Base-by-base conservation (phyloP, 1,284 basidiomycete genomes). In the Megacollybia platyphylla region DNA sequence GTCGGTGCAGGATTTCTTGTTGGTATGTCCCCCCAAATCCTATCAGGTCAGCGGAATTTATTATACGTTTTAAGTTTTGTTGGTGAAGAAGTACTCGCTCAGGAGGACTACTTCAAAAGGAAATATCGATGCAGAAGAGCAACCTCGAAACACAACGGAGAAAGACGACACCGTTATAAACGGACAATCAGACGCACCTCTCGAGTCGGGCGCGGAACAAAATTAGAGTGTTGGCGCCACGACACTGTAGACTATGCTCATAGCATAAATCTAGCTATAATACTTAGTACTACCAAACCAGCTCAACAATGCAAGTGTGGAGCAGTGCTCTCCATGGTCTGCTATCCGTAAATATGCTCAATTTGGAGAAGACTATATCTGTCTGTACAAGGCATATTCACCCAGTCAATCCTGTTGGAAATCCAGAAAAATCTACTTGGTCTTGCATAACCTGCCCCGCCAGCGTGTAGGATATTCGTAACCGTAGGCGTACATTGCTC, bases 401-500 rank as follows among this genome's bases (percentile, higher is more conserved):
- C 28, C 70, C 67, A 18, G 87, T 92, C 54, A 94, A 61, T 42
- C 78, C 79, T 10, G 79, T 67, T 10, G 92, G 92, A 63, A 97
- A 96, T 2, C 87, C 86, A 27, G 83, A 61, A 60, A 97, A 98
- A 62, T 98, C 94, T 44, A 91, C 83, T 66, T 97, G 94, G 45
- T 98, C 93, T 61, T 92, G 87, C 38, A 89, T 64, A 15, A 63
- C 63, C 54, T 82, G 76, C 1, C 86, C 88, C 32, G 62, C 71
- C 35, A 79, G 65, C 3, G 67, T 68, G 63, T 77, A 98, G 11
- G 80, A 73, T 63, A 99, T 78, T 44, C 94, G 77, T 51, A 98
- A 60, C 43, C 96, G 75, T 56, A 98, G 67, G 41, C 93, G 79
- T 30, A 97, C 67, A 45, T 77, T 77, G 43, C 87, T 82, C 88